Percentiles rank a stretch among this genome's conserved stretches.
phyloP scores from a whole-genome alignment of 2,329 filamentous ascomycete genomes.

The Pseudopithomyces maydicus region DNA sequence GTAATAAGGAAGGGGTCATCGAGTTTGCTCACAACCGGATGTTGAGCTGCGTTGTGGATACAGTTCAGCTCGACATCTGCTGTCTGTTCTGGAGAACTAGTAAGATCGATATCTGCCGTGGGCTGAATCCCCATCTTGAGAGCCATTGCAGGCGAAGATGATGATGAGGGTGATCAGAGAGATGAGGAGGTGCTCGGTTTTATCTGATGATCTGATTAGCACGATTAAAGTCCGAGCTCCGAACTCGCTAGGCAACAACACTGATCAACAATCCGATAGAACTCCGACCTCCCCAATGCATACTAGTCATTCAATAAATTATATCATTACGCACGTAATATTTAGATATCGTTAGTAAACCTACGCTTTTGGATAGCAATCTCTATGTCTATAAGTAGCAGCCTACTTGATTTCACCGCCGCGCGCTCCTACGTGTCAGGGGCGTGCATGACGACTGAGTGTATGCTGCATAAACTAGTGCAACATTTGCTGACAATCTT shows the following conservation, averaged over 20 bases:
- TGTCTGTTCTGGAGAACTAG: background rate
- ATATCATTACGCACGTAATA: background rate
- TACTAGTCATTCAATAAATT: background rate
- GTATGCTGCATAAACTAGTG: too few relatives aligned
- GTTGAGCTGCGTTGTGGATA: background rate
- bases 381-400: too few relatives aligned
- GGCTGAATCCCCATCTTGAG: too few relatives aligned
- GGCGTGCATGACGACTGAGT: too few relatives aligned
- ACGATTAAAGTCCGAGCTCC: background rate
- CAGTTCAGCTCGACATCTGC: constrained; percentile 6
- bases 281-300: background rate
- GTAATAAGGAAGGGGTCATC: constrained; percentile 24
- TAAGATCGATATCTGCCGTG: background rate
- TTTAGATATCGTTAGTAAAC: too few relatives aligned
- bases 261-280: background rate
- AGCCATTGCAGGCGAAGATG: background rate
- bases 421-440: too few relatives aligned
- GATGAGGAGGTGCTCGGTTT: background rate
- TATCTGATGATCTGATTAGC: constrained; percentile 14
- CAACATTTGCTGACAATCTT: too few relatives aligned
- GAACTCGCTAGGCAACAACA: constrained; percentile 11
- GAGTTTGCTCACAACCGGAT: constrained; percentile 1
- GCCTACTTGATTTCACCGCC: too few relatives aligned
- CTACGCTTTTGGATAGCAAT: too few relatives aligned
- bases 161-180: background rate